Evolutionary conservation across 352 stramenopile genomes (phyloP), one percentile per base, ranked within the genome.

Genomic region (Blastocystis sp.): DNA sequence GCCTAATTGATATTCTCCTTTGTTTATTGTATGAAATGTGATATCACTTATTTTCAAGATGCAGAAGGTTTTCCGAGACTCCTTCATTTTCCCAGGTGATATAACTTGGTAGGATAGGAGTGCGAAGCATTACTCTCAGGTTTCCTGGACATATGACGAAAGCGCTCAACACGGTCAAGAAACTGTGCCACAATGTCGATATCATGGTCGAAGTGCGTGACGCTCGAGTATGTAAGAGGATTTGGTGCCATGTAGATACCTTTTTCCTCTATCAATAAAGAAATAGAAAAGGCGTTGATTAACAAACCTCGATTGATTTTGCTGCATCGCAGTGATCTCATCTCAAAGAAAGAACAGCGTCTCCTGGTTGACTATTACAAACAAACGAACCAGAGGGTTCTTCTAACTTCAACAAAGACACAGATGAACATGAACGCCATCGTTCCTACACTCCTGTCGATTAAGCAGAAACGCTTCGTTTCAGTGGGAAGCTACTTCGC

Each of bases 131-230:
- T 20, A 87, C 13, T 7, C 15, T 15, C 45, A 88, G 77, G 77
- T 88, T 88, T 77, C 77, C 77, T 3, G 77, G 77, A 18, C 77
- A 88, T 29, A 88, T 88, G 77, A 79, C 77, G 8, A 88, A 79
- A 23, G 77, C 77, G n/a, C 43, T 79, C 11, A 88, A 76, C 23
- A 79, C 66, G 18, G 66, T 88, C 43, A 76, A 88, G 45, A 76
- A 39, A 15, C 43, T 79, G 6, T 88, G 62, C 29, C 53, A 63
- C 18, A 64, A 73, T 47, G 62, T 88, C 20, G 77, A 88, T 79
- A 56, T 88, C 8, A 88, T 88, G 62, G 62, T 88, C 7, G 77
- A 88, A 77, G 77, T 88, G 20, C 55, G 77, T n/a, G 77, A 88
- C 61, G 77, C 77, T 34, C 8, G 77, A 37, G 66, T 88, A 62